phyloP scores from a whole-genome alignment of 2,329 filamentous ascomycete genomes.

The Cladosporium sp. region DNA sequence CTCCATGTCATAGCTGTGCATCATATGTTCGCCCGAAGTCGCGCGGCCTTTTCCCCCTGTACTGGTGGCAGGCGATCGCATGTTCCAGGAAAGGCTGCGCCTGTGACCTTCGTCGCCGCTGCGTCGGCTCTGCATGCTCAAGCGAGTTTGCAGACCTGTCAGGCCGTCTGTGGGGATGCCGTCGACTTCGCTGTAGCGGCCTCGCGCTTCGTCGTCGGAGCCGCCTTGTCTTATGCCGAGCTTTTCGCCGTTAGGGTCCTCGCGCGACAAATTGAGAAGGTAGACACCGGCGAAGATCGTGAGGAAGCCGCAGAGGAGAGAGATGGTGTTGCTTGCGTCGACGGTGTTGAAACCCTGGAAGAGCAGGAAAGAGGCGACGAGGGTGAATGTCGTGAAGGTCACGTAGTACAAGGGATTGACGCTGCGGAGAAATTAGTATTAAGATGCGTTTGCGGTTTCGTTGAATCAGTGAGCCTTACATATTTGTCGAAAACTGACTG shows the following conservation, averaged over 20 bases:
- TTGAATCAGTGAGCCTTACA: constrained; percentile 56
- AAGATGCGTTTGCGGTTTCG: not conserved
- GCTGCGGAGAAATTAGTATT: constrained; percentile 42
- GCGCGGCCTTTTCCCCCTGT: constrained; percentile 36
- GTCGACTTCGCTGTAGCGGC: constrained; percentile 53
- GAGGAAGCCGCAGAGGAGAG: constrained; percentile 86
- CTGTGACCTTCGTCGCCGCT: constrained; percentile 56
- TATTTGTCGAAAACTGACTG: constrained; percentile 93
- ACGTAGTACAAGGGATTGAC: constrained; percentile 98
- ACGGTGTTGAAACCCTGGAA: constrained; percentile 96
- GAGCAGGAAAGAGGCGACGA: constrained; percentile 92
- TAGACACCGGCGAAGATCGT: constrained; percentile 96
- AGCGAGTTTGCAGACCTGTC: constrained; percentile 80
- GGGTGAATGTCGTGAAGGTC: constrained; percentile 90
- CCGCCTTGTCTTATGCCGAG: constrained; percentile 53
- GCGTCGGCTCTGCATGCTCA: constrained; percentile 86
- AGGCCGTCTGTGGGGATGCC: constrained; percentile 89
- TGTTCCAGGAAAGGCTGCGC: constrained; percentile 50
- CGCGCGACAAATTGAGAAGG: constrained; percentile 88
- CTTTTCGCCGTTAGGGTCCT: constrained; percentile 76
- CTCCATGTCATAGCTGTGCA: constrained; percentile 86
- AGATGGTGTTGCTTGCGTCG: constrained; percentile 86
- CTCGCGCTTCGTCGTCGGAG: constrained; percentile 27
- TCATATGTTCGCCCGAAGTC: constrained; percentile 60
- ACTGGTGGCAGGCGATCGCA: constrained; percentile 44